phyloP scores from a whole-genome alignment of 148 eudicot genomes.

The Diospyros lotus region DNA sequence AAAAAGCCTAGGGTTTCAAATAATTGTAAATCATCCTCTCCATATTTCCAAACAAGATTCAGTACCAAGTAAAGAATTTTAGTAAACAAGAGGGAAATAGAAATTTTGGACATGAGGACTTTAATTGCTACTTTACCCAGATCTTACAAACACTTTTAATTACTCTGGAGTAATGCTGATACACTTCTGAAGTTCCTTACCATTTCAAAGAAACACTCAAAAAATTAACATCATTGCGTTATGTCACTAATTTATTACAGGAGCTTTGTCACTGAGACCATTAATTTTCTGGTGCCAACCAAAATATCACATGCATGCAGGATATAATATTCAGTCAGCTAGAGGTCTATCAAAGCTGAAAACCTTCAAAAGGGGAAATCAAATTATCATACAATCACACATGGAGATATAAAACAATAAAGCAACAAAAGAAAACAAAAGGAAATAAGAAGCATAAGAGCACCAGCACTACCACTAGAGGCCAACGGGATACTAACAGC shows the following conservation, averaged over 20 bases:
- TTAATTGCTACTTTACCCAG: background rate
- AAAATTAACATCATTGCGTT: background rate
- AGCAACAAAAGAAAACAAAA: slow-evolving; percentile 13
- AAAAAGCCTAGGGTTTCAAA: background rate
- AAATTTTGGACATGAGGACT: background rate
- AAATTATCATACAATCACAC: background rate
- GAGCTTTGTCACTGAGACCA: background rate
- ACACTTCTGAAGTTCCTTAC: background rate
- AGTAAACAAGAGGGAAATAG: background rate
- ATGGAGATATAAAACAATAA: background rate
- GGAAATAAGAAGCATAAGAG: slow-evolving; percentile 6
- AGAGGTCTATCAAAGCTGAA: background rate
- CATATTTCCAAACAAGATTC: background rate
- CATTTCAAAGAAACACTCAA: background rate
- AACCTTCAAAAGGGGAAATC: background rate
- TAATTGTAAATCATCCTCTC: background rate
- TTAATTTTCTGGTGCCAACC: background rate
- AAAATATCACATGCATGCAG: background rate
- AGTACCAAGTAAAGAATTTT: background rate
- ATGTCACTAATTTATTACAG: background rate
- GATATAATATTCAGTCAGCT: background rate
- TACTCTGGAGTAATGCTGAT: background rate
- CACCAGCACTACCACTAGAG: slow-evolving; percentile 36
- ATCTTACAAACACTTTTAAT: background rate
- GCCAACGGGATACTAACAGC: slow-evolving; percentile 33